These are phyloP conservation scores for Eucalyptus sp. DNA, from an alignment of 345 rosid genomes.

Conservation along the genomic window DNA sequence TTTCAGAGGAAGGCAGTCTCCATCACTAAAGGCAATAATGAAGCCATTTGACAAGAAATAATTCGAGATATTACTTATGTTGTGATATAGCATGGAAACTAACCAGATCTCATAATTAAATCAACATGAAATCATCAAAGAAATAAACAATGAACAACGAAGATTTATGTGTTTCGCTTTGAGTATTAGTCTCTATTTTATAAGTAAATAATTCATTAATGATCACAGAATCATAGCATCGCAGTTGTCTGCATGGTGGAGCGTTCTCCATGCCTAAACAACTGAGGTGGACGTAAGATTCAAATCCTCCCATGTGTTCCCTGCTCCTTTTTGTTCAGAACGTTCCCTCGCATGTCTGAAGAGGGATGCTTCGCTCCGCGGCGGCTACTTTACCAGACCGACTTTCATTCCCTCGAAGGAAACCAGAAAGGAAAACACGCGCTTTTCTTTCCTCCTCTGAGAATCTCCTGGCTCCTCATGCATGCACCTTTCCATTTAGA, in stretches of 20 bases:
- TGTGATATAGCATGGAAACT: neutral
- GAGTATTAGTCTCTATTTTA: neutral
- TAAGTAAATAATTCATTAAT: neutral
- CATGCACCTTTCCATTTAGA: too few species aligned
- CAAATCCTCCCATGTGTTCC: neutral
- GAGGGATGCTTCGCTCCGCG: neutral
- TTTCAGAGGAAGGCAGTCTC: neutral
- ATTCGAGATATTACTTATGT: neutral
- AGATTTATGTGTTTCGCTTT: rapidly evolving
- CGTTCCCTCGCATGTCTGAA: neutral
- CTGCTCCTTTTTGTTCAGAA: neutral
- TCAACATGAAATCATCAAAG: neutral
- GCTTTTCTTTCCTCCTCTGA: too few species aligned
- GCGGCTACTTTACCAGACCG: neutral
- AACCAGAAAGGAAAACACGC: too few species aligned
- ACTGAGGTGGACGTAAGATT: neutral
- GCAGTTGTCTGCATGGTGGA: rapidly evolving
- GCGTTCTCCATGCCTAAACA: neutral
- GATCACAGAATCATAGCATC: neutral
- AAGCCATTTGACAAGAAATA: neutral
- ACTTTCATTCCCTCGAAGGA: too few species aligned
- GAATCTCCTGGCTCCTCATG: too few species aligned
- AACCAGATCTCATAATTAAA: neutral
- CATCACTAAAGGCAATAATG: neutral
- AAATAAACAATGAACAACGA: neutral